Percentiles rank a stretch among this genome's conserved stretches.
phyloP scores from a whole-genome alignment of 371 early-diverging fungal genomes.

The Haplosporangium sp. region DNA sequence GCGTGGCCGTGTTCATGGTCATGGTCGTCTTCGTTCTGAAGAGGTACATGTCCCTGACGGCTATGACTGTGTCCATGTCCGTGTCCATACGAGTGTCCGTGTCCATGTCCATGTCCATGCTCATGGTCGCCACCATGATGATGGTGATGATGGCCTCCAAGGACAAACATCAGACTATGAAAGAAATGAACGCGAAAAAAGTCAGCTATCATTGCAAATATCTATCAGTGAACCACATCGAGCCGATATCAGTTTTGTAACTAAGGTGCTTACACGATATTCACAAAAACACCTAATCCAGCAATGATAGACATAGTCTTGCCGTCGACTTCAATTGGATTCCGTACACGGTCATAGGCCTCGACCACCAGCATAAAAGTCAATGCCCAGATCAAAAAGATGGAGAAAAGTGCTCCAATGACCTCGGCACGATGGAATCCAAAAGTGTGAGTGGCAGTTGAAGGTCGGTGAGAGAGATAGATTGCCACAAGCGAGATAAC shows the following conservation, averaged over 20 bases:
- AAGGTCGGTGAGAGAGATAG: constrained; percentile 73
- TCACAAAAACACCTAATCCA: constrained; percentile 81
- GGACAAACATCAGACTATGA: constrained; percentile 49
- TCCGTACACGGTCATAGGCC: constrained; percentile 78
- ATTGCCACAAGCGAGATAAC: constrained; percentile 79
- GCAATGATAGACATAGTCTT: constrained; percentile 79
- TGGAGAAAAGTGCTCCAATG: constrained; percentile 85
- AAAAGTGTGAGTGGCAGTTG: constrained; percentile 78
- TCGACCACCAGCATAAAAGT: constrained; percentile 79
- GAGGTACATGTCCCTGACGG: constrained; percentile 16
- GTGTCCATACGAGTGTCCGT: constrained; percentile 27
- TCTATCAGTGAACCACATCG: background rate
- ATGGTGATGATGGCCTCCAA: constrained; percentile 53
- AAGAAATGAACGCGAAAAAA: background rate
- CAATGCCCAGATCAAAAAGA: constrained; percentile 85
- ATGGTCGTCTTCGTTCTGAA: constrained; percentile 24
- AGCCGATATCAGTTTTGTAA: background rate
- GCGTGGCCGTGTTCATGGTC: constrained; percentile 14
- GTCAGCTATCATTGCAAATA: background rate
- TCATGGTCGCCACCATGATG: constrained; percentile 45
- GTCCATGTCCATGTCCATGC: constrained; percentile 31
- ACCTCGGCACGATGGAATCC: constrained; percentile 91
- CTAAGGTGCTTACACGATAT: constrained; percentile 67
- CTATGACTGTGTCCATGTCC: constrained; percentile 22
- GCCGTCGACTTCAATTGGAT: constrained; percentile 84